Evolutionary conservation across 768 basidiomycete genomes (phyloP), one percentile per base, ranked within the genome.

Genomic region (Bullera alba): DNA sequence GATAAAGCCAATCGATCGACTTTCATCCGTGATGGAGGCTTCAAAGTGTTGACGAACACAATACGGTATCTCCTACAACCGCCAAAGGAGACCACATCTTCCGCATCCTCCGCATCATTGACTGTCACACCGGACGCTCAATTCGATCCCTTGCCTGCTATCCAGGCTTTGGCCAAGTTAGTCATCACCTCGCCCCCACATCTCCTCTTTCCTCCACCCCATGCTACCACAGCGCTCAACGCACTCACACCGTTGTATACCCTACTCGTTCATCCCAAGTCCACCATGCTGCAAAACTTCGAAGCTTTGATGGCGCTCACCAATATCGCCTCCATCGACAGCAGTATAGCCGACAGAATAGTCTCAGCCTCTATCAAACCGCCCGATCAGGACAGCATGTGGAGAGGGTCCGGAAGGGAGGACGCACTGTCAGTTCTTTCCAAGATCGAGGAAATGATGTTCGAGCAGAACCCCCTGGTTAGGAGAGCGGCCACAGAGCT

Each of bases 231-330:
- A 1, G 49, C 49, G 27, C 81, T 84, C 63, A 88, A 96, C 66
- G 82, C 82, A n/a, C 81, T 95, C 49, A 79, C 83, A 2, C 91
- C 91, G 0, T 76, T 97, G 43, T 80, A 85, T 7, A 66, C 81
- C 25, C 75, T 95, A 48, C 76, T 97, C 21, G 79, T 81, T 34
- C 82, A 85, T 63, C 73, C 81, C 1, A 78, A 80, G 0, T 80
- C 87, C 7, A 83, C 74, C 39, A 79, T 86, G 28, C 75, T 97
- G 5, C 89, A 95, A 65, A 79, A 80, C 34, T 99, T 99, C 63
- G 95, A 99, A 71, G 82, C 83, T 3, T 77, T 92, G 60, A 96
- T 97, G 93, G 92, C 90, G 1, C 77, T 99, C 46, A 99, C 95
- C 6, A 99, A 99, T 69, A 75, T 97, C 36, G 83, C 93, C 0